These are phyloP conservation scores for Cladosporium sp. DNA, from an alignment of 2,329 filamentous ascomycete species.

Conservation along the genomic window DNA sequence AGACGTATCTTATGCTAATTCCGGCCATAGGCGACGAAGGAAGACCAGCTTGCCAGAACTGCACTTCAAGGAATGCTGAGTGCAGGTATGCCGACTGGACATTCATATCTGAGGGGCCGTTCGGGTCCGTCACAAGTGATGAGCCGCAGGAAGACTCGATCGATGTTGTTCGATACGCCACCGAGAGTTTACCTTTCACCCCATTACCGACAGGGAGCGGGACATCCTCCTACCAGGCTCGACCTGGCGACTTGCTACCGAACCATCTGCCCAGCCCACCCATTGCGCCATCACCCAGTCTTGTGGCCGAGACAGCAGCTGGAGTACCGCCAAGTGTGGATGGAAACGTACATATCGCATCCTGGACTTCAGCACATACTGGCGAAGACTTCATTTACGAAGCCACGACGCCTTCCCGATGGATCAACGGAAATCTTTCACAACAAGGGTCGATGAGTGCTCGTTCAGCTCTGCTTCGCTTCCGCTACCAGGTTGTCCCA, in stretches of 20 bases:
- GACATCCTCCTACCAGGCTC: background rate
- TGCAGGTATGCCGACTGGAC: constrained; percentile 4
- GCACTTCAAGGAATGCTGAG: background rate
- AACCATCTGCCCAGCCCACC: background rate
- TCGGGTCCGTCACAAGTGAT: background rate
- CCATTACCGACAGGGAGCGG: background rate
- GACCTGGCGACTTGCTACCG: background rate
- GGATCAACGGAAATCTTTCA: background rate
- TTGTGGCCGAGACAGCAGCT: background rate
- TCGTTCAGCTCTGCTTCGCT: constrained; percentile 4
- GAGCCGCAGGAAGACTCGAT: background rate
- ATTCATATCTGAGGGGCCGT: background rate
- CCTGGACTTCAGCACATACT: background rate
- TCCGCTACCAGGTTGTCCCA: constrained; percentile 3
- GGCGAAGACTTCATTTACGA: background rate
- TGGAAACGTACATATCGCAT: background rate
- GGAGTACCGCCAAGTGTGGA: background rate
- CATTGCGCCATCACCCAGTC: background rate
- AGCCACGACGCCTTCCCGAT: background rate
- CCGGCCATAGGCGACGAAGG: background rate
- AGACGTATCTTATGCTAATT: background rate
- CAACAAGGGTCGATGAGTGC: background rate
- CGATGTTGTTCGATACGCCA: background rate
- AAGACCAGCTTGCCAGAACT: background rate
- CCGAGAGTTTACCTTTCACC: background rate